A percentile compares a stretch with the other conserved stretches of the same genome.
Evolutionary conservation across 352 stramenopile genomes (phyloP).

Genomic region (Blastocystis sp.): DNA sequence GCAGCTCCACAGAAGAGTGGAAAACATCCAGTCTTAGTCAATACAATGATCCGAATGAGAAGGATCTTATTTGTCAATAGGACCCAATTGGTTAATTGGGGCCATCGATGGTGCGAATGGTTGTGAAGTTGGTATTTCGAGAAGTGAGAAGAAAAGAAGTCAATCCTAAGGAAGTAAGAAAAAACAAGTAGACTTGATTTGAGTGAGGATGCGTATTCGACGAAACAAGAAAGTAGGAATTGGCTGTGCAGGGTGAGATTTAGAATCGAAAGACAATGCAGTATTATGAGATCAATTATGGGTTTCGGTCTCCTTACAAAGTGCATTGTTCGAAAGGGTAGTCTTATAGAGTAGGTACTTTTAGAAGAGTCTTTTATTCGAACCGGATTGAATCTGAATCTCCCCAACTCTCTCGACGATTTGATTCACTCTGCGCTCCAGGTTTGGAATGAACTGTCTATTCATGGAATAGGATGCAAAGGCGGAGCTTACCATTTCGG

Average conservation of each 20-base stretch:
- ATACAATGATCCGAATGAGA: too few relatives aligned
- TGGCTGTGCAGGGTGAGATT: background rate
- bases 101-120: background rate
- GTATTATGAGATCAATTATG: conserved; percentile 55
- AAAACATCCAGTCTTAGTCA: too few relatives aligned
- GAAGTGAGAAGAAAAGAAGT: too few relatives aligned
- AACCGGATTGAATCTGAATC: conserved; percentile 28
- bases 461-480: background rate
- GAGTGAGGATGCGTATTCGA: conserved; percentile 43
- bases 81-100: background rate
- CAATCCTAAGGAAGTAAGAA: too few relatives aligned
- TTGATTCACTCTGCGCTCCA: conserved; percentile 33
- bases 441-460: background rate
- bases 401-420: conserved; percentile 43
- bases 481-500: conserved; percentile 17
- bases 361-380: conserved; percentile 56
- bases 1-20: too few relatives aligned
- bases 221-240: conserved; percentile 13
- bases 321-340: background rate
- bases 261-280: conserved; percentile 56
- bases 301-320: conserved; percentile 38
- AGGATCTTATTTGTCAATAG: too few relatives aligned
- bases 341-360: conserved; percentile 10
- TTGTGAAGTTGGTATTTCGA: too few relatives aligned
- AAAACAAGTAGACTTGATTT: background rate